phyloP scores from a whole-genome alignment of 352 stramenopile genomes.

The Blastocystis sp. region DNA sequence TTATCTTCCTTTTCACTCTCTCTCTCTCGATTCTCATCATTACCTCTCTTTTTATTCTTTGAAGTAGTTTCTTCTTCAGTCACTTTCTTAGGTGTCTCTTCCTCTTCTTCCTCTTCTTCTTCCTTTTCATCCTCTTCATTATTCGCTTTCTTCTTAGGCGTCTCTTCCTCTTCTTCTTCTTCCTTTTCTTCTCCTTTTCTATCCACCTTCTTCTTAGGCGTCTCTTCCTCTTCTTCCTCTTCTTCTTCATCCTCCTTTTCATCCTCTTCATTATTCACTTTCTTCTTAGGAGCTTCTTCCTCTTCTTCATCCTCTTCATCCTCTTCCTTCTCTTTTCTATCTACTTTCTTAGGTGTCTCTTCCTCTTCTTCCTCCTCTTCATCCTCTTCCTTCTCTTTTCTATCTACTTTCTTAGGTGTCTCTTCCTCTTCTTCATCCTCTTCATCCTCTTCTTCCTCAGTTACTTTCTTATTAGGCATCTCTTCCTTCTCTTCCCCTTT shows the following conservation, averaged over 20 bases:
- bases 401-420: neutral
- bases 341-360: too few species aligned
- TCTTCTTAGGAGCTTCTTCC: neutral
- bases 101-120: neutral
- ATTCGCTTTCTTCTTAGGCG: neutral
- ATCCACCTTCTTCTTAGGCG: neutral
- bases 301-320: neutral
- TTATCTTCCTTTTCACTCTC: neutral
- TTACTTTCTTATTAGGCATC: too few species aligned
- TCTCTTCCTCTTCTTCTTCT: neutral
- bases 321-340: too few species aligned
- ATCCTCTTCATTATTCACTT: neutral
- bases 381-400: neutral
- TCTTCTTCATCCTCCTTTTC: neutral
- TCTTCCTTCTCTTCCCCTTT: too few species aligned
- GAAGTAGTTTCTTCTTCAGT: neutral
- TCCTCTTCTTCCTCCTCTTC: too few species aligned
- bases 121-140: neutral
- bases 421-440: constrained; percentile 9
- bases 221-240: constrained; percentile 1
- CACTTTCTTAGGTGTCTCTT: constrained; percentile 1
- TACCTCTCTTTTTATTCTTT: neutral
- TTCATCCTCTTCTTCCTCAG: neutral
- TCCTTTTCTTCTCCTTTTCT: neutral
- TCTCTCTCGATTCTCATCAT: neutral